phyloP scores from a whole-genome alignment of 2,329 filamentous ascomycete species.

The Phaeosphaeriaceae sp. region DNA sequence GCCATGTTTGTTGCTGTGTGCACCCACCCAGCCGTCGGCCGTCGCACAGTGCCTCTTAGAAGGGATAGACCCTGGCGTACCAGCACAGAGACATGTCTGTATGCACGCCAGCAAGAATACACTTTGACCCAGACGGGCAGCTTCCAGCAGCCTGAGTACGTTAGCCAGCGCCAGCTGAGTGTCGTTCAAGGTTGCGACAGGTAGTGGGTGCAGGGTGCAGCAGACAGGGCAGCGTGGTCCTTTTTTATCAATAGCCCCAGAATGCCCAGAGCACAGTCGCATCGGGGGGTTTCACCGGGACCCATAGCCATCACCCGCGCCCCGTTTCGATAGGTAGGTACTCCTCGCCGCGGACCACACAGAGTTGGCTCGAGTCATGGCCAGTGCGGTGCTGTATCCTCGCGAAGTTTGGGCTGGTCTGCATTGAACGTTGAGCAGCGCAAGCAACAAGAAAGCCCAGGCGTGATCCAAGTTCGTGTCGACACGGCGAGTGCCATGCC shows the following conservation, averaged over 20 bases:
- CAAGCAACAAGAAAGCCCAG: not conserved
- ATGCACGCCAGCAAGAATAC: too few species aligned
- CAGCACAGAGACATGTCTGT: not conserved
- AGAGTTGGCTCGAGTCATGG: not conserved
- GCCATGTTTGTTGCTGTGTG: slow-evolving; percentile 24
- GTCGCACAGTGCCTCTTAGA: slow-evolving; percentile 17
- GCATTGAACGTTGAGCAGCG: not conserved
- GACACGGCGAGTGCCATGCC: not conserved
- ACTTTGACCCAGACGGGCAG: not conserved
- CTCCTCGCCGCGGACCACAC: too few species aligned
- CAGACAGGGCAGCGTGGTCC: not conserved
- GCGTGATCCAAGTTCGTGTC: too few species aligned
- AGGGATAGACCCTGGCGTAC: not conserved
- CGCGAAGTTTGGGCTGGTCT: too few species aligned
- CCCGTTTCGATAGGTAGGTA: not conserved
- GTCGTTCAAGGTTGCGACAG: not conserved
- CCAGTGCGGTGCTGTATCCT: not conserved
- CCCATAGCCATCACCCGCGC: not conserved
- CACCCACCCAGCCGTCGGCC: slow-evolving; percentile 11
- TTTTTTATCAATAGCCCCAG: not conserved
- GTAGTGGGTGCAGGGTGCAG: too few species aligned
- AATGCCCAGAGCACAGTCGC: not conserved
- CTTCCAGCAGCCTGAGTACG: not conserved
- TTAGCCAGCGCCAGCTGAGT: too few species aligned
- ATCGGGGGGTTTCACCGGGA: not conserved